Evolutionary conservation across 2,329 filamentous ascomycete species (phyloP).

Genomic region (Phialemoniopsis sp.): DNA sequence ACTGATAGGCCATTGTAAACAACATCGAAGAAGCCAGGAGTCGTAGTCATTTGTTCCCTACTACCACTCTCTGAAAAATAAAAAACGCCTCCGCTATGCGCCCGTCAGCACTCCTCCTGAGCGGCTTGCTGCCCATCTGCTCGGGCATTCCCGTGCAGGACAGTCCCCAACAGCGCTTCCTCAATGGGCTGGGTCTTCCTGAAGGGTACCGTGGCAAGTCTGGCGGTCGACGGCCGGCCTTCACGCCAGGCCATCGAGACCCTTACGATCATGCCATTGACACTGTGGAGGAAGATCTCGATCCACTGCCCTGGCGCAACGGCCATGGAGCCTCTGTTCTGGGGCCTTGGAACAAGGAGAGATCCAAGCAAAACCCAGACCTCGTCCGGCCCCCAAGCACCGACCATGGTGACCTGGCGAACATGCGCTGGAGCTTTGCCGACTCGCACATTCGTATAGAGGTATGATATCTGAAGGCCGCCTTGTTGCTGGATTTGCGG

Average conservation of each 20-base stretch:
- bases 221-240: constrained; percentile 37
- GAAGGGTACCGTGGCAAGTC: constrained; percentile 31
- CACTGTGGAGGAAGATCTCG: constrained; percentile 51
- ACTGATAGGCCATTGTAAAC: no score
- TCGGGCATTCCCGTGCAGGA: constrained; percentile 30
- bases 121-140: constrained; percentile 13
- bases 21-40: no score
- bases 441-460: constrained; percentile 43
- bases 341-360: constrained; percentile 65
- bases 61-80: no score
- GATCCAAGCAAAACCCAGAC: constrained; percentile 62
- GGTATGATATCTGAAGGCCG: no score
- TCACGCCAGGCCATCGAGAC: constrained; percentile 55
- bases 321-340: constrained; percentile 62
- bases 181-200: constrained; percentile 42
- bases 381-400: constrained; percentile 48
- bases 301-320: constrained; percentile 62
- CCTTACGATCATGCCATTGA: constrained; percentile 61
- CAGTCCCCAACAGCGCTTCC: constrained; percentile 50
- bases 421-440: constrained; percentile 51
- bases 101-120: constrained; percentile 13
- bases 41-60: no score
- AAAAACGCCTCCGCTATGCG: no score
- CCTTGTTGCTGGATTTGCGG: no score
- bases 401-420: constrained; percentile 40